A percentile compares a stretch with the other conserved stretches of the same genome.
Evolutionary conservation across 2,329 filamentous ascomycete genomes (phyloP).

Genomic region (Diplodia seriata): DNA sequence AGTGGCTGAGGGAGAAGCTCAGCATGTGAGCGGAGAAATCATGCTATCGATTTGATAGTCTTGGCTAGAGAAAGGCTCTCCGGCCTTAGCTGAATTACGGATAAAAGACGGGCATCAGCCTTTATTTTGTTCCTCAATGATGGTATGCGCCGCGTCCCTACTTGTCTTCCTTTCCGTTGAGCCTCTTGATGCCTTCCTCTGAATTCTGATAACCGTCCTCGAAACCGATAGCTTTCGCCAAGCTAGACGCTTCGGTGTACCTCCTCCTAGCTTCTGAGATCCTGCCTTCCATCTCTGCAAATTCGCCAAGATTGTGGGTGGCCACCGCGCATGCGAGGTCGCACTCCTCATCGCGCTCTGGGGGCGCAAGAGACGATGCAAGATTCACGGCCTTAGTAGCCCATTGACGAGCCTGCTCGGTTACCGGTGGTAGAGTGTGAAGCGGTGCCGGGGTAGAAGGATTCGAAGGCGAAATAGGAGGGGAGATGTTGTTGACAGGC

Average conservation of each 20-base stretch:
- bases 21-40: conserved; percentile 12
- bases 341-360: conserved; percentile 76
- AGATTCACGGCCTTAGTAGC: conserved; percentile 76
- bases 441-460: conserved; percentile 46
- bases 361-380: conserved; percentile 68
- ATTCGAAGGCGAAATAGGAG: conserved; percentile 45
- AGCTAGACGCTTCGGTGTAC: conserved; percentile 71
- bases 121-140: neutral
- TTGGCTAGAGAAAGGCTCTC: neutral
- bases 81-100: neutral
- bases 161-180: conserved; percentile 35
- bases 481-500: neutral
- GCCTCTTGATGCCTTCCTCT: conserved; percentile 49
- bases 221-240: conserved; percentile 60
- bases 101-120: neutral
- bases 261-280: conserved; percentile 68
- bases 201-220: conserved; percentile 54
- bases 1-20: conserved; percentile 44
- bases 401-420: conserved; percentile 74
- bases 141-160: neutral
- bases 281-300: conserved; percentile 77
- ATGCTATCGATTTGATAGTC: neutral
- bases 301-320: conserved; percentile 84
- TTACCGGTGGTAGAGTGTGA: conserved; percentile 60
- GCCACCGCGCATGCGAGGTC: conserved; percentile 83